These are phyloP conservation scores for Myxozyma neotropica DNA, from an alignment of 805 yeast genomes.

Conservation along the genomic window DNA sequence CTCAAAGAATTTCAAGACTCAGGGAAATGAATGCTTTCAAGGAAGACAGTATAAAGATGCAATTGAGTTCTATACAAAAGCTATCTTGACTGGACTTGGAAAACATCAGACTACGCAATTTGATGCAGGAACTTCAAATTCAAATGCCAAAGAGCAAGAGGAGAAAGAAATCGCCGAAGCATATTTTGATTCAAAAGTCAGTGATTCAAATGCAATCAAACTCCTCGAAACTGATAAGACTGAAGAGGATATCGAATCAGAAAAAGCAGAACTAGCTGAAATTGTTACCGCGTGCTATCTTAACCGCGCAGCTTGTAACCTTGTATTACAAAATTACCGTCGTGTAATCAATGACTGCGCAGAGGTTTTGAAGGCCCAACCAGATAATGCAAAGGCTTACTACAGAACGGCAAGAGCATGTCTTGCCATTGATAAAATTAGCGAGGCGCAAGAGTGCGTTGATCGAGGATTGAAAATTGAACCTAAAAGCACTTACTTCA, in stretches of 20 bases:
- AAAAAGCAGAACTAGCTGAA: slow-evolving; percentile 44
- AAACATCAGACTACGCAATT: not conserved
- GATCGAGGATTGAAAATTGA: slow-evolving; percentile 68
- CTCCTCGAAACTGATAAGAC: slow-evolving; percentile 18
- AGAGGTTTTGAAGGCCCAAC: slow-evolving; percentile 64
- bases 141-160: slow-evolving; percentile 8
- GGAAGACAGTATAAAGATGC: slow-evolving; percentile 75
- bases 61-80: slow-evolving; percentile 74
- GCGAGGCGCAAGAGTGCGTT: slow-evolving; percentile 70
- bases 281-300: slow-evolving; percentile 66
- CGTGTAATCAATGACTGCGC: slow-evolving; percentile 85
- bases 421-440: slow-evolving; percentile 61
- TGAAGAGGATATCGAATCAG: slow-evolving; percentile 19
- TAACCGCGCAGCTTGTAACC: slow-evolving; percentile 90
- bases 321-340: slow-evolving; percentile 82
- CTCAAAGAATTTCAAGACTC: slow-evolving; percentile 85
- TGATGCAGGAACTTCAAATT: not conserved
- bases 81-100: slow-evolving; percentile 58
- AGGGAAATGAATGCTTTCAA: slow-evolving; percentile 87
- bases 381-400: slow-evolving; percentile 77
- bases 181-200: slow-evolving; percentile 17
- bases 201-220: not conserved
- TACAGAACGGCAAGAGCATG: slow-evolving; percentile 85
- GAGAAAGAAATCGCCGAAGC: slow-evolving; percentile 23
- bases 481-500: slow-evolving; percentile 58